A percentile compares a stretch with the other conserved stretches of the same genome.
phyloP scores from a whole-genome alignment of 495 filamentous ascomycete genomes.

The Penicillium bialowiezense region DNA sequence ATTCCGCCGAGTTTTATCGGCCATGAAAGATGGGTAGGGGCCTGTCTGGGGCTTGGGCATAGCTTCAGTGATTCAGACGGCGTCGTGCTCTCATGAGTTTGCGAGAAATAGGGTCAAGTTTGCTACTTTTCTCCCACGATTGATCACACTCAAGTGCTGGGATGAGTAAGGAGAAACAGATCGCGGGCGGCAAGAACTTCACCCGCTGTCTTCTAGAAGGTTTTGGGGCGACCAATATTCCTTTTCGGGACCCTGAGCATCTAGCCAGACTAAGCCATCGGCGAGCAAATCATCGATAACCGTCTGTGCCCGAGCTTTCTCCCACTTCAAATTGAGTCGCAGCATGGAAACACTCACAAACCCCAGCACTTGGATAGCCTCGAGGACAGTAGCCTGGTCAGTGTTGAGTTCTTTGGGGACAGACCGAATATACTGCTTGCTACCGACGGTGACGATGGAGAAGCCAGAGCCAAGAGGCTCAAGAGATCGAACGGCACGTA shows the following conservation, averaged over 20 bases:
- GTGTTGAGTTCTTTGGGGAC: constrained; percentile 95
- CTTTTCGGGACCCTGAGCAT: constrained; percentile 78
- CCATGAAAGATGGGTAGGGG: too few species aligned
- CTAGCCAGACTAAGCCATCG: constrained; percentile 92
- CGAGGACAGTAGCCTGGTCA: constrained; percentile 88
- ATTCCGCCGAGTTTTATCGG: too few species aligned
- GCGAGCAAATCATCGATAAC: constrained; percentile 88
- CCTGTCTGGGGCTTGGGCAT: too few species aligned
- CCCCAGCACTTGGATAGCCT: constrained; percentile 80
- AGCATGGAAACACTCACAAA: constrained; percentile 92
- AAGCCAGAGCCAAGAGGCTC: constrained; percentile 87
- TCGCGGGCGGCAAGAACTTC: too few species aligned
- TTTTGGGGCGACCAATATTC: constrained; percentile 90
- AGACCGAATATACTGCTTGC: constrained; percentile 83
- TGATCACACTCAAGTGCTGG: too few species aligned
- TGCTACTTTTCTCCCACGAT: too few species aligned
- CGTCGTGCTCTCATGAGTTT: too few species aligned
- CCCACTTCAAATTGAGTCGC: constrained; percentile 85
- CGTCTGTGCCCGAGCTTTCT: constrained; percentile 77
- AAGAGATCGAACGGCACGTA: constrained; percentile 83
- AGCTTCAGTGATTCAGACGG: too few species aligned
- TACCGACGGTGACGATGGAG: constrained; percentile 74
- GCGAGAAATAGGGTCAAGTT: too few species aligned
- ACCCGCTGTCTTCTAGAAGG: constrained; percentile 41
- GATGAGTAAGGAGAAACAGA: too few species aligned